phyloP scores from a whole-genome alignment of 805 yeast species.

The Pichia pseudocactophila region DNA sequence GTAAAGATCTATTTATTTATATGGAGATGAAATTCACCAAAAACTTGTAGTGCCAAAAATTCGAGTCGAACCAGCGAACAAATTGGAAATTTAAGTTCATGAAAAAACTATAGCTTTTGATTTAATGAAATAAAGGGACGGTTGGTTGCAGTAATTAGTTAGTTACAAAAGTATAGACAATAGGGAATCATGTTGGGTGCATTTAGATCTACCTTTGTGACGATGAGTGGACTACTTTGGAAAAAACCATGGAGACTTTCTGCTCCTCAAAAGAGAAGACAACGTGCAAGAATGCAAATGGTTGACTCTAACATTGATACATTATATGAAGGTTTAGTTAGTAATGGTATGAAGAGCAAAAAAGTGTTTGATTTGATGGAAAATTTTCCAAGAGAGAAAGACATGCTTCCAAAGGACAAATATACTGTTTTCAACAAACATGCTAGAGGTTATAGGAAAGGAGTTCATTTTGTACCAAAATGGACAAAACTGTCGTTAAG shows the following conservation, averaged over 20 bases:
- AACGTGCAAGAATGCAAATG: constrained; percentile 68
- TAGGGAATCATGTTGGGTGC: constrained; percentile 38
- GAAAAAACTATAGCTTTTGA: no score
- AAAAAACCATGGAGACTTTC: constrained; percentile 76
- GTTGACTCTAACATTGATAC: constrained; percentile 75
- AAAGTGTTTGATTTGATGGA: constrained; percentile 30
- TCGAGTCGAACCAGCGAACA: no score
- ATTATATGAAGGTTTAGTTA: constrained; percentile 41
- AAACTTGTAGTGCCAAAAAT: no score
- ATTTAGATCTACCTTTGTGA: constrained; percentile 48
- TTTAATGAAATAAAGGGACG: no score
- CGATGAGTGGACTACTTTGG: constrained; percentile 73
- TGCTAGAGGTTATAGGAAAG: constrained; percentile 74
- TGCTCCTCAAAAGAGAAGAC: constrained; percentile 69
- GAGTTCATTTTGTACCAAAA: constrained; percentile 80
- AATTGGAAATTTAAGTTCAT: no score
- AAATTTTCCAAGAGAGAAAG: constrained; percentile 67
- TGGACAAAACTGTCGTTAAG: constrained; percentile 84
- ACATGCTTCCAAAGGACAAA: constrained; percentile 77
- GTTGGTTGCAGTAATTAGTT: no score
- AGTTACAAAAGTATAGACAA: not conserved
- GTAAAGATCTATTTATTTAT: no score
- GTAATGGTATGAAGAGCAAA: constrained; percentile 26
- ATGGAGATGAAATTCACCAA: no score
- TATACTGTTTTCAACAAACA: constrained; percentile 78